phyloP scores from a whole-genome alignment of 1,284 basidiomycete species.

The Rhodotorula sp. region DNA sequence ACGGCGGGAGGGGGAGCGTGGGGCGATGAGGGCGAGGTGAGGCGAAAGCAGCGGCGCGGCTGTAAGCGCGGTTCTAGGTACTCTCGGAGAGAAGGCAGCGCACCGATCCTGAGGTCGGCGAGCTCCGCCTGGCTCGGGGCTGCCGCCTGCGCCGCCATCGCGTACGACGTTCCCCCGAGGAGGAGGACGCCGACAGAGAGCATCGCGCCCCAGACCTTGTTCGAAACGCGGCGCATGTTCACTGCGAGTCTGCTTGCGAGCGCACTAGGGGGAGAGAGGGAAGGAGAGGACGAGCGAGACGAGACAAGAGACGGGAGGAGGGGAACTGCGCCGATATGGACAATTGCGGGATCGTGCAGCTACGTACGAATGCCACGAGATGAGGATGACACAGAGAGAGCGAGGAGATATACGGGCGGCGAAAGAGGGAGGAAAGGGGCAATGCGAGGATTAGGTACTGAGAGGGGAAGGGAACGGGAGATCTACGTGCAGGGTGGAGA shows the following conservation, averaged over 20 bases:
- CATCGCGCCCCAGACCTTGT: constrained; percentile 27
- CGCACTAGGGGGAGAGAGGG: too few relatives aligned
- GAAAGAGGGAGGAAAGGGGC: background rate
- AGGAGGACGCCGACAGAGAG: constrained; percentile 25
- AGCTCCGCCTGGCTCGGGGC: background rate
- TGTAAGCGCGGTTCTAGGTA: too few relatives aligned
- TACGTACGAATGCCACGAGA: background rate
- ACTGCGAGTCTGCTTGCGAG: background rate
- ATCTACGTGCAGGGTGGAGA: background rate
- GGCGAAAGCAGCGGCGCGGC: too few relatives aligned
- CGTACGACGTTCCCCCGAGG: constrained; percentile 18
- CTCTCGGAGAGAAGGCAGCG: background rate
- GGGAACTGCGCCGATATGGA: background rate
- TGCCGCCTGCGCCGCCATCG: constrained; percentile 5
- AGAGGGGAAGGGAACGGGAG: background rate
- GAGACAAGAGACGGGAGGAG: background rate
- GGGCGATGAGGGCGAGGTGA: background rate
- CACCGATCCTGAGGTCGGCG: constrained; percentile 22
- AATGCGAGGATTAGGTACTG: background rate
- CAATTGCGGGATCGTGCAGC: too few relatives aligned
- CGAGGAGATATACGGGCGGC: background rate
- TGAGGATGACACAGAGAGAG: background rate
- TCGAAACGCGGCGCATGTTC: constrained; percentile 22
- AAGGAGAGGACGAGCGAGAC: background rate
- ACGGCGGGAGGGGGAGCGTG: background rate